phyloP scores from a whole-genome alignment of 129 eudicot species.

The Silybum marianum region DNA sequence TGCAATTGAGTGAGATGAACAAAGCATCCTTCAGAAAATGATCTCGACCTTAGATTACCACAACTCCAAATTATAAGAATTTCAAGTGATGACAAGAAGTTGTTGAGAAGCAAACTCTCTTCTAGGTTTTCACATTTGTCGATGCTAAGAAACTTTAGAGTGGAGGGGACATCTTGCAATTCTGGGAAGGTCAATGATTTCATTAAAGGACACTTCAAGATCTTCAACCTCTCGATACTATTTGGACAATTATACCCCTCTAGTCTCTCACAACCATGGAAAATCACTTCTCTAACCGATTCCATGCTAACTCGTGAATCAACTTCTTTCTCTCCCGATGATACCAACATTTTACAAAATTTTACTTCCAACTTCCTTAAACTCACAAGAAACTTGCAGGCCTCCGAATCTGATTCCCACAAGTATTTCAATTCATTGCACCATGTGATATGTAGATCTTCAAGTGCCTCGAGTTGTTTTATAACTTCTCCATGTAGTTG shows the following conservation, averaged over 20 bases:
- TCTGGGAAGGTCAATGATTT: slow-evolving; percentile 14
- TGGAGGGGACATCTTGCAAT: not conserved
- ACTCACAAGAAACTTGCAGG: slow-evolving; percentile 9
- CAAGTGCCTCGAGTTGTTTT: slow-evolving; percentile 1
- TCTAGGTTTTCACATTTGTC: not conserved
- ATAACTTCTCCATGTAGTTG: not conserved
- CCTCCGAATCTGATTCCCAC: slow-evolving; percentile 23
- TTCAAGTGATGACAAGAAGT: slow-evolving; percentile 30
- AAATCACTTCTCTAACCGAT: not conserved
- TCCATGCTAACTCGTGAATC: not conserved
- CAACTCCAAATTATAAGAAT: not conserved
- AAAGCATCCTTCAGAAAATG: slow-evolving; percentile 18
- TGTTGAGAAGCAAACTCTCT: slow-evolving; percentile 9
- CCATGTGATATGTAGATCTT: not conserved
- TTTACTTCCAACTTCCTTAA: slow-evolving; percentile 11
- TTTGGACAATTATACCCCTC: slow-evolving; percentile 28
- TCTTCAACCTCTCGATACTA: slow-evolving; percentile 11
- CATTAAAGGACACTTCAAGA: not conserved
- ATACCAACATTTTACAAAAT: not conserved
- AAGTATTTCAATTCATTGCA: slow-evolving; percentile 18
- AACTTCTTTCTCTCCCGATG: not conserved
- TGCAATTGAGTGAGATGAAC: slow-evolving; percentile 6
- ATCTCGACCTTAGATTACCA: not conserved
- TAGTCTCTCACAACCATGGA: not conserved
- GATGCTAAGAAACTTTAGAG: slow-evolving; percentile 4